Evolutionary conservation across 2,329 filamentous ascomycete species (phyloP).

Genomic region (Fusarium denticulatum): DNA sequence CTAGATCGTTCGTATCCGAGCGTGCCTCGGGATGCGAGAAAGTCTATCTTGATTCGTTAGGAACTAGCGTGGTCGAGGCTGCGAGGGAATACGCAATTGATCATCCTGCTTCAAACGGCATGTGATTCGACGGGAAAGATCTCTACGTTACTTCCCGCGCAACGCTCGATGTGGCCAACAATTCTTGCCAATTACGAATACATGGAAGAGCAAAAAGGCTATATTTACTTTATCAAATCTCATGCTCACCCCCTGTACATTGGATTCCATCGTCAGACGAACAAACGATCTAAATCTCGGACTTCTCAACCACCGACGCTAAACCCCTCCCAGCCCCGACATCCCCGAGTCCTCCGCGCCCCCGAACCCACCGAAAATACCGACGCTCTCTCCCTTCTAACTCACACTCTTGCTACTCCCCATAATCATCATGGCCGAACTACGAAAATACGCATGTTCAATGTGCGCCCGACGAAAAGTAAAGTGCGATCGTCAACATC

Average conservation of each 20-base stretch:
- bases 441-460: constrained; percentile 32
- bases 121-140: not conserved
- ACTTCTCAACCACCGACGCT: not conserved
- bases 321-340: not conserved
- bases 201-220: not conserved
- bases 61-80: not conserved
- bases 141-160: not conserved
- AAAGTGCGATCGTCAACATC: constrained; percentile 52
- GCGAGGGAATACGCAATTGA: not conserved
- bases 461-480: constrained; percentile 38
- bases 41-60: not conserved
- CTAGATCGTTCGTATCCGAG: not conserved
- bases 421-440: not conserved
- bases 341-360: not conserved
- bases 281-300: not conserved
- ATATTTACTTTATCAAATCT: too few species aligned
- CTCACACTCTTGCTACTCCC: too few species aligned
- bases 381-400: not conserved
- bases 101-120: not conserved
- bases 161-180: too few species aligned
- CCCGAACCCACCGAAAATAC: not conserved
- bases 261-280: not conserved
- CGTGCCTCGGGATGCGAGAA: not conserved
- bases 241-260: too few species aligned
- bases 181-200: too few species aligned